Evolutionary conservation across 1,284 basidiomycete species (phyloP).

Genomic region (Cutaneotrichosporon sp.): DNA sequence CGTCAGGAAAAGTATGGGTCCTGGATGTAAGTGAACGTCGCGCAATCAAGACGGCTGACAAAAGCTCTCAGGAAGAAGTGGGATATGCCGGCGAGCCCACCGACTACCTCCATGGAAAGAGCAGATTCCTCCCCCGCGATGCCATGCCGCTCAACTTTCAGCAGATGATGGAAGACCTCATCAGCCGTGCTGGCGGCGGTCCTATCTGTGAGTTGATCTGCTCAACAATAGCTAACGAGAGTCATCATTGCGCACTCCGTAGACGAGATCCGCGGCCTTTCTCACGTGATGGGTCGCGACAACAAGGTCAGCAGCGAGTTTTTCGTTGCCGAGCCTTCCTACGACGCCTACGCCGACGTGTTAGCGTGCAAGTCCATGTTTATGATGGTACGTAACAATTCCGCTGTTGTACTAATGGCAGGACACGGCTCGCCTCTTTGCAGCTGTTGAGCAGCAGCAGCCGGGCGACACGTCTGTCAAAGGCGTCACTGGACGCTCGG

Average conservation of each 20-base stretch:
- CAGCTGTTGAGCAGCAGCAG: slow-evolving; percentile 23
- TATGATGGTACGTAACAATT: slow-evolving; percentile 26
- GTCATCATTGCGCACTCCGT: slow-evolving; percentile 32
- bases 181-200: slow-evolving; percentile 27
- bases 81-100: slow-evolving; percentile 2
- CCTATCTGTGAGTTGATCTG: slow-evolving; percentile 23
- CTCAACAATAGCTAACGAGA: slow-evolving; percentile 5
- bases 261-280: slow-evolving; percentile 14
- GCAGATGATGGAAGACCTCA: slow-evolving; percentile 28
- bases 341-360: slow-evolving; percentile 19
- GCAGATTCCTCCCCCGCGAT: slow-evolving; percentile 17
- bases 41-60: not conserved
- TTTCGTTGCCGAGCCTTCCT: slow-evolving; percentile 19
- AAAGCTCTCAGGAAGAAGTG: slow-evolving; percentile 25
- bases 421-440: slow-evolving; percentile 39
- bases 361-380: slow-evolving; percentile 11
- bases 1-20: slow-evolving; percentile 32
- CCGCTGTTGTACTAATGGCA: not conserved
- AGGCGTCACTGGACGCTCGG: not conserved
- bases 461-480: slow-evolving; percentile 17
- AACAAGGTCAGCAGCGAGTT: slow-evolving; percentile 18
- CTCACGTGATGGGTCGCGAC: slow-evolving; percentile 19
- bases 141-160: slow-evolving; percentile 21
- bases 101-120: slow-evolving; percentile 27
- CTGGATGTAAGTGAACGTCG: slow-evolving; percentile 32